Conservation (phyloP, 2,329 filamentous ascomycete genomes). For the Botrytis elliptica region DNA sequence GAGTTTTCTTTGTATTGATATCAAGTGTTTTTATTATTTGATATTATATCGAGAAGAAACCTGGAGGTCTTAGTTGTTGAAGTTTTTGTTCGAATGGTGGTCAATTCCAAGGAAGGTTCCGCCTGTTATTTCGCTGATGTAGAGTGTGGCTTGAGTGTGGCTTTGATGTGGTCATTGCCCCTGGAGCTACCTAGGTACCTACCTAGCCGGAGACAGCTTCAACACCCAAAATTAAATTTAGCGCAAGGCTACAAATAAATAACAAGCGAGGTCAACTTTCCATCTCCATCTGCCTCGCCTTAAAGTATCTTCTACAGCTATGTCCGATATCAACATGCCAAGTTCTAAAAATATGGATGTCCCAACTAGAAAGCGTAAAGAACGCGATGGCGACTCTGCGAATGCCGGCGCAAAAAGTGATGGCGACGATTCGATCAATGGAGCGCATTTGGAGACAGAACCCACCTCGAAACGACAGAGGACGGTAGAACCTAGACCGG, state of each 20-base stretch:
- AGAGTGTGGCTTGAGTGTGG: neutral
- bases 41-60: too few species aligned
- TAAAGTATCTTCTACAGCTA: neutral
- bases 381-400: slow-evolving; percentile 12
- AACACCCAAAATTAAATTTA: slow-evolving; percentile 4
- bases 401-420: neutral
- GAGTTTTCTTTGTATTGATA: too few species aligned
- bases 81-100: too few species aligned
- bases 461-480: slow-evolving; percentile 19
- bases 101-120: too few species aligned
- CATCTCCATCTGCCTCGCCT: neutral
- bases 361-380: slow-evolving; percentile 16
- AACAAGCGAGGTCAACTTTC: slow-evolving; percentile 21
- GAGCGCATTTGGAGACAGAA: slow-evolving; percentile 5
- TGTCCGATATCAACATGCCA: neutral
- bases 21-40: too few species aligned
- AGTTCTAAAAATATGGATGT: slow-evolving; percentile 10
- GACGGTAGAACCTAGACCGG: slow-evolving; percentile 13
- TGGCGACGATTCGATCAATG: neutral
- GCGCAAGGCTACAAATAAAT: slow-evolving; percentile 20
- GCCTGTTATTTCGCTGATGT: too few species aligned
- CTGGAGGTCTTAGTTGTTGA: too few species aligned
- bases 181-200: neutral
- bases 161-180: neutral
- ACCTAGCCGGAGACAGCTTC: neutral